Percentiles rank a stretch among this genome's conserved stretches.
Conservation (phyloP, 306 rosid species). For the Gillenia trifoliata region DNA sequence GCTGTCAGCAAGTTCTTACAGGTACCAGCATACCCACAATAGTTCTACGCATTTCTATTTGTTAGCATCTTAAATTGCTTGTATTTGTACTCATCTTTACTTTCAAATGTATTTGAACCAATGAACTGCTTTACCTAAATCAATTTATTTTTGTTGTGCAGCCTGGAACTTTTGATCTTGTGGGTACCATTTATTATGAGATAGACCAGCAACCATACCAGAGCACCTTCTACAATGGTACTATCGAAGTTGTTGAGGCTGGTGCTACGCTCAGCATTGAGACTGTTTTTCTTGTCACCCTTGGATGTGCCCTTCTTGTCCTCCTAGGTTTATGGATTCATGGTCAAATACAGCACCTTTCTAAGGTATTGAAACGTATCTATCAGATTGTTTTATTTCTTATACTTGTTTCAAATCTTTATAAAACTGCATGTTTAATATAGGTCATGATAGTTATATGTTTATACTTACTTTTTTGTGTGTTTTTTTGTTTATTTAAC, state of each 20-base stretch:
- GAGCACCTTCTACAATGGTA: constrained; percentile 80
- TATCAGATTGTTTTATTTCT: neutral
- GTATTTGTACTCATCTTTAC: neutral
- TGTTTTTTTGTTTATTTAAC: constrained; percentile 7
- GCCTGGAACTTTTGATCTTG: constrained; percentile 93
- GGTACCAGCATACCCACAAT: constrained; percentile 37
- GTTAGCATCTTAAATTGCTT: constrained; percentile 8
- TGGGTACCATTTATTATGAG: constrained; percentile 72
- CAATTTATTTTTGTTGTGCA: constrained; percentile 32
- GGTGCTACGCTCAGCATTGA: constrained; percentile 67
- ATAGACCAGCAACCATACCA: constrained; percentile 72
- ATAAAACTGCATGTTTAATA: neutral
- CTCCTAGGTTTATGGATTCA: constrained; percentile 70
- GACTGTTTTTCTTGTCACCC: constrained; percentile 78
- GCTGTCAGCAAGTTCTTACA: constrained; percentile 88
- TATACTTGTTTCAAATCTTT: neutral
- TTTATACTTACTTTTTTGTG: neutral
- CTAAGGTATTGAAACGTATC: constrained; percentile 54
- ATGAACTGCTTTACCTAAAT: neutral
- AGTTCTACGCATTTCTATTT: neutral
- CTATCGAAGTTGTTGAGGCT: constrained; percentile 77
- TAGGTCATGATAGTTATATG: neutral
- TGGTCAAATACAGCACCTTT: constrained; percentile 73
- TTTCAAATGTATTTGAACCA: neutral
- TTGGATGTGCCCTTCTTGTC: constrained; percentile 70